phyloP scores from a whole-genome alignment of 768 basidiomycete genomes.

The Boletus barrowsii region DNA sequence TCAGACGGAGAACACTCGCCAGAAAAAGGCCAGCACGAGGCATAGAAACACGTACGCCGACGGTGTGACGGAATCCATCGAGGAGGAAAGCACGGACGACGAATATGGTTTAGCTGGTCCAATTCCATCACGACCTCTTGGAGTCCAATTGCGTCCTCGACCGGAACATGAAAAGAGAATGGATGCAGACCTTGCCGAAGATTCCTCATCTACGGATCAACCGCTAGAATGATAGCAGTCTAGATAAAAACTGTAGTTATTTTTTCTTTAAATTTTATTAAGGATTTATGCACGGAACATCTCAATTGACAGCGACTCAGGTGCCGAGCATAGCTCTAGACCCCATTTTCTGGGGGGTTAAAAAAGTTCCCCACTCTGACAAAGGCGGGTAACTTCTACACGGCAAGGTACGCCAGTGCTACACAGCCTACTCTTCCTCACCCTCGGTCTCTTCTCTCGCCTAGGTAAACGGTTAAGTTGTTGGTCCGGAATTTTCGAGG shows the following conservation, averaged over 20 bases:
- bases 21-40: neutral
- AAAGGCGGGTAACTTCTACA: neutral
- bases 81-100: constrained; percentile 20
- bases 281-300: neutral
- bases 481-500: neutral
- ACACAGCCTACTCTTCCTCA: constrained; percentile 32
- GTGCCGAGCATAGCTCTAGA: neutral
- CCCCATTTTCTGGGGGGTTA: neutral
- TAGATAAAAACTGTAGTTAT: constrained; percentile 1
- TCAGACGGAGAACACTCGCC: neutral
- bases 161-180: constrained; percentile 33
- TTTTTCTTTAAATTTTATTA: no score
- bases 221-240: constrained; percentile 1
- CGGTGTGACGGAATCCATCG: neutral
- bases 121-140: constrained; percentile 23
- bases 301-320: neutral
- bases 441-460: constrained; percentile 35
- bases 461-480: constrained; percentile 21
- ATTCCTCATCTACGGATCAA: constrained; percentile 1
- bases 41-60: neutral
- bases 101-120: neutral
- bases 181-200: constrained; percentile 10
- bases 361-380: neutral
- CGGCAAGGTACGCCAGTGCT: constrained; percentile 1
- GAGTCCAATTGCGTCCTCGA: constrained; percentile 40